phyloP scores from a whole-genome alignment of 2,329 filamentous ascomycete species.

The Colletotrichum musicola region DNA sequence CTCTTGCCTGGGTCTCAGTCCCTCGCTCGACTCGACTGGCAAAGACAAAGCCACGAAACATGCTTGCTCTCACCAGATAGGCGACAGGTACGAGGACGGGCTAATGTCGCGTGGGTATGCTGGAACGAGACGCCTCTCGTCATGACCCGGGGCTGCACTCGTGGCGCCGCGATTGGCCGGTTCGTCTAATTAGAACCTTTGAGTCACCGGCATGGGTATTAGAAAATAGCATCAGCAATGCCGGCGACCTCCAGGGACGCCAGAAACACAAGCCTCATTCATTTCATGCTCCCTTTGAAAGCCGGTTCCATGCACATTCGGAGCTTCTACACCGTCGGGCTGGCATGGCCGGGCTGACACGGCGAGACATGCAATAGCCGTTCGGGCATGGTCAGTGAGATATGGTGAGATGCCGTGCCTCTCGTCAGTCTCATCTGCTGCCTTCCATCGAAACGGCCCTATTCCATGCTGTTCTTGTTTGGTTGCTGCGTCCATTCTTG shows the following conservation, averaged over 20 bases:
- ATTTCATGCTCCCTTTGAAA: background rate
- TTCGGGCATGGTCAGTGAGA: background rate
- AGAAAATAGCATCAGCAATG: slow-evolving; percentile 6
- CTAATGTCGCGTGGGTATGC: background rate
- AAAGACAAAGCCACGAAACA: slow-evolving; percentile 8
- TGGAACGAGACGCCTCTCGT: slow-evolving; percentile 7
- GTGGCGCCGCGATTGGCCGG: slow-evolving; percentile 12
- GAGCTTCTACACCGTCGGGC: background rate
- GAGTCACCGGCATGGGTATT: slow-evolving; percentile 19
- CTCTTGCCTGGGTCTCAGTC: background rate
- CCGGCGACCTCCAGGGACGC: background rate
- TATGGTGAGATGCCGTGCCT: too few relatives aligned
- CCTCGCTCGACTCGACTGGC: background rate
- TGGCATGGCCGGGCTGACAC: slow-evolving; percentile 12
- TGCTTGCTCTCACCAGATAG: background rate
- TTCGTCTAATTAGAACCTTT: background rate
- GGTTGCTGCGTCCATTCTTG: background rate
- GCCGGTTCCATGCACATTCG: slow-evolving; percentile 5
- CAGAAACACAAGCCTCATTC: background rate
- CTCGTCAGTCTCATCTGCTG: background rate
- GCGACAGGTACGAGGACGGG: background rate
- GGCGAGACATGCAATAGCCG: slow-evolving; percentile 10
- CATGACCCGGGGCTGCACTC: background rate
- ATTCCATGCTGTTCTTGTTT: too few relatives aligned
- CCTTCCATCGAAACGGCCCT: background rate